Evolutionary conservation across 331 rosid genomes (phyloP).

Genomic region (Spiraea crenata): DNA sequence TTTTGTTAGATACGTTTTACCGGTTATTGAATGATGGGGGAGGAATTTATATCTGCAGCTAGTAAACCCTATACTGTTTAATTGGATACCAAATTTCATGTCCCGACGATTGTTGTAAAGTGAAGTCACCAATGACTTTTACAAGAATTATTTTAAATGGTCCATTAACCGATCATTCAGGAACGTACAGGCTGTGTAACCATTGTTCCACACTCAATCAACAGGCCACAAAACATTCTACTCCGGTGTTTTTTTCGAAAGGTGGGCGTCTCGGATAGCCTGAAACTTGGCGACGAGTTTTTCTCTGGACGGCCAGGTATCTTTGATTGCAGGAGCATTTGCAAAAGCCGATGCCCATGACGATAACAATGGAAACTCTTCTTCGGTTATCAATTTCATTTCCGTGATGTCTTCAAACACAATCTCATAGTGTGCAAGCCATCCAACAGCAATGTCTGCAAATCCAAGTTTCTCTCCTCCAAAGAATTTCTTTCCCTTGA

Average conservation of each 20-base stretch:
- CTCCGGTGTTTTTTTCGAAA: neutral
- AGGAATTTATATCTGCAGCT: too few relatives aligned
- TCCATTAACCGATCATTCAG: too few relatives aligned
- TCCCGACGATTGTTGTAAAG: too few relatives aligned
- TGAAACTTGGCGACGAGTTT: slow-evolving; percentile 23
- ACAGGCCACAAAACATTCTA: neutral
- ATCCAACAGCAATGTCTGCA: slow-evolving; percentile 34
- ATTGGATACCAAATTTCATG: too few relatives aligned
- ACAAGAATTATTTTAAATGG: too few relatives aligned
- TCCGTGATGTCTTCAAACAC: slow-evolving; percentile 12
- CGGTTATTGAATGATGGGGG: too few relatives aligned
- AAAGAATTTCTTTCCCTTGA: slow-evolving; percentile 39
- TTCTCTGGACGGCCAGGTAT: slow-evolving; percentile 31
- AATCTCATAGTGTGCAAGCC: slow-evolving; percentile 15
- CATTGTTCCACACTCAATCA: too few relatives aligned
- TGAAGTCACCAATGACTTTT: too few relatives aligned
- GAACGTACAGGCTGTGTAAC: too few relatives aligned
- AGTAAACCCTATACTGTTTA: too few relatives aligned
- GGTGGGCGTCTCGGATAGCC: neutral
- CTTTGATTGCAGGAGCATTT: slow-evolving; percentile 24
- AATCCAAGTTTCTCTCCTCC: slow-evolving; percentile 30
- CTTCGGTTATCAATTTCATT: neutral
- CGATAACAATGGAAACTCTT: slow-evolving; percentile 27
- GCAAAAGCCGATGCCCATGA: slow-evolving; percentile 26
- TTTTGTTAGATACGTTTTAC: too few relatives aligned